These are phyloP conservation scores for Didymella pomorum DNA, from an alignment of 2,329 filamentous ascomycete genomes.

Conservation along the genomic window DNA sequence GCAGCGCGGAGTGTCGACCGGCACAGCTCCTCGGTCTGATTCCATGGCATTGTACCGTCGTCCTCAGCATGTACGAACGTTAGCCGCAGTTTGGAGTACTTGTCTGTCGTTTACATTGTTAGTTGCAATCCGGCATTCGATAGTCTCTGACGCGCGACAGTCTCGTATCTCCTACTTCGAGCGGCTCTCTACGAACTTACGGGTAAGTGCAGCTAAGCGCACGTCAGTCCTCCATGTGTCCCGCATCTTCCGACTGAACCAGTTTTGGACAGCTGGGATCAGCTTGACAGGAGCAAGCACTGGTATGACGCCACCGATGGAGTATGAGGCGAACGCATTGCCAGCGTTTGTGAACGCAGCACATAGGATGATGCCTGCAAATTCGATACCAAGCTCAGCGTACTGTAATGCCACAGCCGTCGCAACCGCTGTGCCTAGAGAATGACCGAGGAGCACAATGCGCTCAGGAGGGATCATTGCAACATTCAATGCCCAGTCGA, in stretches of 20 bases:
- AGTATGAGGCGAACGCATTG: conserved; percentile 77
- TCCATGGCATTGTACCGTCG: conserved; percentile 48
- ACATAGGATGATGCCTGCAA: conserved; percentile 81
- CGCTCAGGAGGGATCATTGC: conserved; percentile 72
- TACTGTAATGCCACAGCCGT: conserved; percentile 77
- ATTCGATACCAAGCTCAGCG: conserved; percentile 66
- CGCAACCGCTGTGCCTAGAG: conserved; percentile 85
- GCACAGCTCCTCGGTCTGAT: conserved; percentile 46
- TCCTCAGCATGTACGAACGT: conserved; percentile 47
- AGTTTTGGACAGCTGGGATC: conserved; percentile 69
- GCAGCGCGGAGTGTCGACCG: conserved; percentile 38
- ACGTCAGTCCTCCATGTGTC: conserved; percentile 81
- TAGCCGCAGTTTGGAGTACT: conserved; percentile 31
- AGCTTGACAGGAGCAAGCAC: conserved; percentile 75
- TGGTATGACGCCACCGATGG: conserved; percentile 77
- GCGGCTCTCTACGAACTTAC: conserved; percentile 28
- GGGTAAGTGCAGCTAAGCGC: conserved; percentile 67
- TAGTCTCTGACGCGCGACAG: conserved; percentile 1
- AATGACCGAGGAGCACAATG: conserved; percentile 86
- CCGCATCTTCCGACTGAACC: conserved; percentile 70
- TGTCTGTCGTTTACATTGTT: conserved; percentile 15
- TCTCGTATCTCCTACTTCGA: neutral
- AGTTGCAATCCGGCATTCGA: conserved; percentile 1
- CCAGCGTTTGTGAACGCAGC: conserved; percentile 80
- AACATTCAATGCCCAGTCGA: conserved; percentile 77